Evolutionary conservation across 148 eudicot species (phyloP).

Genomic region (Heliosperma pusillum): DNA sequence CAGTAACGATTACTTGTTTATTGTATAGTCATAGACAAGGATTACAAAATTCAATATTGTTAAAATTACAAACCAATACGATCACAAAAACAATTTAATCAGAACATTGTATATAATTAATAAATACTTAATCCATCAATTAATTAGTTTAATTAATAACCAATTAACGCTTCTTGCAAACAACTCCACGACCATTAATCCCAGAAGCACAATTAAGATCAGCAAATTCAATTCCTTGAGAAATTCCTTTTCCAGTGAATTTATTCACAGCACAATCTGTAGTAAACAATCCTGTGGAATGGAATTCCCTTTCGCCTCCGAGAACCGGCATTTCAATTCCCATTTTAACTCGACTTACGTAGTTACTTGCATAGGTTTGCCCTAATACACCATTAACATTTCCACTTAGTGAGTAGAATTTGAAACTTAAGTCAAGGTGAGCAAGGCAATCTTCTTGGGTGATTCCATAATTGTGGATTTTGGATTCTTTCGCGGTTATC

Average conservation of each 20-base stretch:
- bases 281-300: constrained; percentile 50
- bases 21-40: neutral
- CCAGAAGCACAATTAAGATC: constrained; percentile 43
- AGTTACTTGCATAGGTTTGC: constrained; percentile 61
- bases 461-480: constrained; percentile 59
- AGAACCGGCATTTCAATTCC: constrained; percentile 61
- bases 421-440: constrained; percentile 70
- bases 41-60: neutral
- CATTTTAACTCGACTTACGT: constrained; percentile 64
- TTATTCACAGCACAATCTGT: constrained; percentile 53
- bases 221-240: constrained; percentile 21
- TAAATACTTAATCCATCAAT: neutral
- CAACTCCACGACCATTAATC: constrained; percentile 36
- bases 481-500: constrained; percentile 54
- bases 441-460: constrained; percentile 68
- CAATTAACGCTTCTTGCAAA: constrained; percentile 41
- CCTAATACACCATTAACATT: constrained; percentile 76
- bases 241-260: constrained; percentile 25
- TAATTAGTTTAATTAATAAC: too few relatives aligned
- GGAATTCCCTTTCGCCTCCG: constrained; percentile 62
- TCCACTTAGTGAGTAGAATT: constrained; percentile 56
- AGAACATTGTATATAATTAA: too few relatives aligned
- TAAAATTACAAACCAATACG: neutral
- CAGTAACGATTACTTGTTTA: neutral
- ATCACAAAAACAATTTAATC: neutral